Conservation (phyloP, 306 rosid genomes). For the Macrotyloma uniflorum region DNA sequence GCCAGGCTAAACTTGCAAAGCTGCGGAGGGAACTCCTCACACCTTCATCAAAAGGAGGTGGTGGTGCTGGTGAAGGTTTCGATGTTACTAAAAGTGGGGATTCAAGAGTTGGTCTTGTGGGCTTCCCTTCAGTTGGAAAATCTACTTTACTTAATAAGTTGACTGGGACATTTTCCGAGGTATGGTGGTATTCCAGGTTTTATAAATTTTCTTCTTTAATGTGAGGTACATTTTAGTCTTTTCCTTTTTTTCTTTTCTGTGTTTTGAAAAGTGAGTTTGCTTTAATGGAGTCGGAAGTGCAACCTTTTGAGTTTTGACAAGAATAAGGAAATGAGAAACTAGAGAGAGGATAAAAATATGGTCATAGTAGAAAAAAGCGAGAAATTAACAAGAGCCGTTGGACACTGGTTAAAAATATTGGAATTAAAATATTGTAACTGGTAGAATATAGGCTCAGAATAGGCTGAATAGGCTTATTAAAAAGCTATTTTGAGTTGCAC, state of each 20-base stretch:
- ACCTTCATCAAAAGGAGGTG: conserved; percentile 89
- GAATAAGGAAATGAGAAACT: not conserved
- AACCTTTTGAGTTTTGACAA: not conserved
- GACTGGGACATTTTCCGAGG: conserved; percentile 99
- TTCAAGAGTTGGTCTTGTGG: conserved; percentile 99
- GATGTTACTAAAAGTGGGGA: conserved; percentile 99
- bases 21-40: conserved; percentile 88
- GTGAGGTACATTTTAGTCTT: not conserved
- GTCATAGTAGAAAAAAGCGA: not conserved
- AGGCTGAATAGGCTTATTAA: too few species aligned
- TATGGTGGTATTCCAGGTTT: conserved; percentile 37
- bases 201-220: conserved; percentile 23
- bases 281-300: conserved; percentile 14
- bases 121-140: conserved; percentile 98
- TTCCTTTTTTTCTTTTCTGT: conserved; percentile 22
- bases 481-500: too few species aligned
- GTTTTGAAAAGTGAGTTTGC: conserved; percentile 26
- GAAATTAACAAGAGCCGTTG: not conserved
- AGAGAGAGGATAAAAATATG: not conserved
- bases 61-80: conserved; percentile 98
- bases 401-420: not conserved
- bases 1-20: conserved; percentile 96
- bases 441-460: too few species aligned
- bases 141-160: conserved; percentile 90
- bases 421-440: not conserved